These are phyloP conservation scores for Picea glauca DNA, from an alignment of 75 land plant species.

Conservation along the genomic window DNA sequence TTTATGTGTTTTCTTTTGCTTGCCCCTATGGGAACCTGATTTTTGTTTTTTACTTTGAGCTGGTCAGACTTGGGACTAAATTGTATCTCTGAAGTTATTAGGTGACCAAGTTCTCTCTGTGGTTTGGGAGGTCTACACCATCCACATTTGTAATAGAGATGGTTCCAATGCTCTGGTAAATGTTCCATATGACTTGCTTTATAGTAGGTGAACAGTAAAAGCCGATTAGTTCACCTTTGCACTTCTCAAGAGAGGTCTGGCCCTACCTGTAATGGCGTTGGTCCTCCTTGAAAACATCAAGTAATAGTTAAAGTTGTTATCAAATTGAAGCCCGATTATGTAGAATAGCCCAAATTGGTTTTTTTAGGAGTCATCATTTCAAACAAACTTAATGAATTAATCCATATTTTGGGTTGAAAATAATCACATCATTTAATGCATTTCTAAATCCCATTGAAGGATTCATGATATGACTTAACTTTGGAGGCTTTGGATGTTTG, in stretches of 20 bases:
- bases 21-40: too few species aligned
- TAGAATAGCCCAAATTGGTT: neutral
- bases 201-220: too few species aligned
- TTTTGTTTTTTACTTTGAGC: too few species aligned
- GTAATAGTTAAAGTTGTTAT: too few species aligned
- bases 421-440: neutral
- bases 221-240: too few species aligned
- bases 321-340: neutral
- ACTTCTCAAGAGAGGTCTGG: too few species aligned
- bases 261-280: too few species aligned
- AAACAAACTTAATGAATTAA: neutral
- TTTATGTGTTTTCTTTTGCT: too few species aligned
- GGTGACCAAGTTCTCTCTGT: neutral
- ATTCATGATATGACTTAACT: neutral
- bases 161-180: neutral
- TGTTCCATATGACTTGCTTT: too few species aligned
- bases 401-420: neutral
- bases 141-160: neutral
- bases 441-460: neutral
- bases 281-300: too few species aligned
- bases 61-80: too few species aligned
- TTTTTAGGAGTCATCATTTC: neutral
- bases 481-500: conserved; percentile 2
- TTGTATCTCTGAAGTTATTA: neutral
- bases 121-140: neutral